Evolutionary conservation across 1,284 basidiomycete species (phyloP), one percentile per base, ranked within the genome.

Genomic region (Rhodotorula sp.): DNA sequence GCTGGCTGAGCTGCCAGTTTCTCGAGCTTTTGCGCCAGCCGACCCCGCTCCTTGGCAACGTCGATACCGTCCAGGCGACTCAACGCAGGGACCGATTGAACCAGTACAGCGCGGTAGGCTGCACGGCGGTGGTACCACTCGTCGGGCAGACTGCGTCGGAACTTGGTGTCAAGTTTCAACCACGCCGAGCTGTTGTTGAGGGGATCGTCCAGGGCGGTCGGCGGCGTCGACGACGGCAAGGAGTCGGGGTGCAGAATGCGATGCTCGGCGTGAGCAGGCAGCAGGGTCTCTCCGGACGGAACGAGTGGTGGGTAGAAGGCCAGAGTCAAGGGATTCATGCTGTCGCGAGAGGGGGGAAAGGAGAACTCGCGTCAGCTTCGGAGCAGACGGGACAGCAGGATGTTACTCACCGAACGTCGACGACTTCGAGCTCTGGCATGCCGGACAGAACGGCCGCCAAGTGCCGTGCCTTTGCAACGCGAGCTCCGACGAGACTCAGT

Each of bases 251-350:
- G 71, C 21, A 74, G 61, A 56, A 72, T 74, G 5, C 58, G 72
- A 58, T 74, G 66, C 26, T 72, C 70, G 46, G 62, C 34, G 58
- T 72, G 75, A 0, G 68, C 71, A 2, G 75, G 68, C 39, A 71
- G 65, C 43, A 67, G 58, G 5, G 46, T 23, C 5, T 68, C 64
- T 1, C 70, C 73, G 2, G 71, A 74, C 65, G 91, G 87, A 64
- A 94, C 84, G 75, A 96, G 83, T 29, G 94, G 93, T 34, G 96
- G 85, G 82, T 97, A 97, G 89, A 92, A 95, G 10, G 91, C 90
- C n/a, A 95, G 86, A 39, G 93, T 96, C 74, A 90, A 91, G 64
- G 94, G 93, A 80, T 97, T 97, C 92, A 95, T 95, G 84, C 90
- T 90, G 34, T 7, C 34, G 34, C 34, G 34, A 34, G 34, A 34